Base-by-base conservation (phyloP, 345 rosid genomes). In the Camelina neglecta region DNA sequence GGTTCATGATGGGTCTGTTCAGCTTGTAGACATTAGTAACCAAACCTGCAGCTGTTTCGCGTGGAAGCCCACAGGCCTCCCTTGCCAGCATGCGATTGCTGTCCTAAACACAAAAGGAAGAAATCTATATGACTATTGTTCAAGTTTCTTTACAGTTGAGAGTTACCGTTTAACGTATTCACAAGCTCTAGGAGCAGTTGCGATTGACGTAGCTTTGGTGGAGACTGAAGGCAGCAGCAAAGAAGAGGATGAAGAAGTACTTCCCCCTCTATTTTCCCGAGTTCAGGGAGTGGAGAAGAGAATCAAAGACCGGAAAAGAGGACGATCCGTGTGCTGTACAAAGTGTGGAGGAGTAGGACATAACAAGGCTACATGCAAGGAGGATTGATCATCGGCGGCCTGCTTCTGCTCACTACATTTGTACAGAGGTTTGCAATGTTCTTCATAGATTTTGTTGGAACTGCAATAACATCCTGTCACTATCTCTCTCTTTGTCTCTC, bases 341-440 rank as follows among this genome's bases (percentile, higher is more conserved):
- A 87, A 69, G 75, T 93, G 96, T 81, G 88, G 85, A 69, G 90
- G 90, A 42, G 92, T 84, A 38, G 98, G 98, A 77, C 97, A 91
- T 75, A 89, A 89, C 69, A 91, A 89, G 76, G 84, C 81, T 31
- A 84, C 96, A 33, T 91, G 98, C 86, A 93, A 91, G 80, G 93
- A 80, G 50, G 67, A 69, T 60, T 78, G 65, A 69, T 67, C 24
- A n/a, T 76, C 11, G 13, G 26, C 42, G 16, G 45, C 36, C 62
- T 75, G 13, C 38, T 20, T 68, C 63, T 60, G 26, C 38, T 75
- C 56, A 75, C 35, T 60, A 61, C 62, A 50, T 33, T 60, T 75
- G 74, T 75, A 75, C 69, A 75, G 60, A 75, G 73, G 33, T 66
- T 67, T 57, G 66, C 41, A 16, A 50, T 55, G n/a, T 75, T 60